Percentiles rank a stretch among this genome's conserved stretches.
Evolutionary conservation across 331 rosid species (phyloP).

Genomic region (Acacia pycnantha): DNA sequence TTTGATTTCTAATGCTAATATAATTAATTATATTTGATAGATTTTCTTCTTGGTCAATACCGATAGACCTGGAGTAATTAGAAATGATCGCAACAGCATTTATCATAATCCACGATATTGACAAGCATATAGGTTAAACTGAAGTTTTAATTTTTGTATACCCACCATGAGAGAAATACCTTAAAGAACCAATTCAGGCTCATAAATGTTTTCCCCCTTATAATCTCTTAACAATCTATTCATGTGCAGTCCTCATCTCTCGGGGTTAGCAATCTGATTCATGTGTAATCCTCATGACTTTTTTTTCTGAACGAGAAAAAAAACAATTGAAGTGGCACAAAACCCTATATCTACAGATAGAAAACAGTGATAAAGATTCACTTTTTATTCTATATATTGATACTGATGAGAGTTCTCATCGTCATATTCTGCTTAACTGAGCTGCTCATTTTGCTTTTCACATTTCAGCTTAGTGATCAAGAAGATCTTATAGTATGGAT

Average conservation of each 20-base stretch:
- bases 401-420: slow-evolving; percentile 11
- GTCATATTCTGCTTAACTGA: slow-evolving; percentile 28
- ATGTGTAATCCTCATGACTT: background rate
- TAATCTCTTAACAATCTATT: background rate
- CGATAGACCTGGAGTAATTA: background rate
- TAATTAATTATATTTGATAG: background rate
- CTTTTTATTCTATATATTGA: background rate
- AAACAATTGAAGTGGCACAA: background rate
- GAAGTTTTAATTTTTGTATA: slow-evolving; percentile 4
- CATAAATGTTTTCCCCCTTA: background rate
- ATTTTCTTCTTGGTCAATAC: background rate
- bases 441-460: slow-evolving; percentile 21
- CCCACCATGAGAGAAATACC: background rate
- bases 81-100: background rate
- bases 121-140: background rate
- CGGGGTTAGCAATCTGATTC: background rate
- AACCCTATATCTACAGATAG: background rate
- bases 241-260: background rate
- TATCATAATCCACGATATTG: background rate
- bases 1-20: background rate
- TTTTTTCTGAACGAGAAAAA: background rate
- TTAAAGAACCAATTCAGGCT: background rate
- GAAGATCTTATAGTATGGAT: slow-evolving; percentile 98
- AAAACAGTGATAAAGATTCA: background rate
- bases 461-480: slow-evolving; percentile 79